A percentile compares a stretch with the other conserved stretches of the same genome.
Conservation (phyloP, 129 eudicot genomes). For the Smallanthus sonchifolius region DNA sequence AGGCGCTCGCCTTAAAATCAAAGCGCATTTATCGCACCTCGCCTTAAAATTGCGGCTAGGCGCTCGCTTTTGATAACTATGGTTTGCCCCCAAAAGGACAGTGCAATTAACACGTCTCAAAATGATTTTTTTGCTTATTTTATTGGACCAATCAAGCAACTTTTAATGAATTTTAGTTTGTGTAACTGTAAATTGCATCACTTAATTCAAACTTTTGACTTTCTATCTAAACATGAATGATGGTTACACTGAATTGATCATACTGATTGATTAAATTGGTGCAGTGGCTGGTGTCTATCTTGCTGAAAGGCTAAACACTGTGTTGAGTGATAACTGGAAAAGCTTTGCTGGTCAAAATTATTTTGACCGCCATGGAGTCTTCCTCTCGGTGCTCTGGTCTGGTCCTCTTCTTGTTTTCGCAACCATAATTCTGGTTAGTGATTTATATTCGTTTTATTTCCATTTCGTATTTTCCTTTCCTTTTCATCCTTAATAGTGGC, state of each 20-base stretch:
- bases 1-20: too few species aligned
- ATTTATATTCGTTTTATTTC: background rate
- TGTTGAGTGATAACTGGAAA: constrained; percentile 74
- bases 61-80: too few species aligned
- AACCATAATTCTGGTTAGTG: constrained; percentile 71
- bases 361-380: constrained; percentile 76
- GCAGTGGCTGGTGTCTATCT: constrained; percentile 93
- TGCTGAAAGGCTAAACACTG: constrained; percentile 72
- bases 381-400: constrained; percentile 91
- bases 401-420: constrained; percentile 86
- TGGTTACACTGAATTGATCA: constrained; percentile 7
- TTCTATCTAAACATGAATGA: background rate
- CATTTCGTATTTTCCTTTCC: background rate
- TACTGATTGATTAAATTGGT: constrained; percentile 7
- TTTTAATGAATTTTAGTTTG: background rate
- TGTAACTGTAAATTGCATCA: constrained; percentile 1
- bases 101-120: background rate
- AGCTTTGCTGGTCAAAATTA: constrained; percentile 91
- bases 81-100: background rate
- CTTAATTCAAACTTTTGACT: background rate
- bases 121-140: background rate
- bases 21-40: too few species aligned
- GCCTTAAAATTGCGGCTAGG: too few species aligned
- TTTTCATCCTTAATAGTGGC: constrained; percentile 5
- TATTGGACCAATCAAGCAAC: background rate